phyloP scores from a whole-genome alignment of 129 eudicot genomes.

The Flaveria trinervia region DNA sequence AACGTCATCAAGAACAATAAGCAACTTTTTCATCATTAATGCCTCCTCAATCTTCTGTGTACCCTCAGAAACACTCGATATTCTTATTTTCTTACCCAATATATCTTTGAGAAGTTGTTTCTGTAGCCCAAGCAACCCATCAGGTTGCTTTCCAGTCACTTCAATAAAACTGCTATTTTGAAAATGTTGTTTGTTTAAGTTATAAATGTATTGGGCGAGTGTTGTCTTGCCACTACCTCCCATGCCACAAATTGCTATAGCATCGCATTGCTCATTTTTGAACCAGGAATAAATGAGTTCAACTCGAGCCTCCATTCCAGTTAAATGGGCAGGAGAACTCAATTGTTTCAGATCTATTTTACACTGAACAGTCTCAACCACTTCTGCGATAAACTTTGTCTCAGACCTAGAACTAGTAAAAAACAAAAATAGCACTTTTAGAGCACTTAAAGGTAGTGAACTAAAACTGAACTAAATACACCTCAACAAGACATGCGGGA shows the following conservation, averaged over 20 bases:
- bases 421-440: neutral
- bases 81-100: neutral
- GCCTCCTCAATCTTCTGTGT: constrained; percentile 1
- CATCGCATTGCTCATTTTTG: neutral
- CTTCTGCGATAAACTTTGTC: constrained; percentile 14
- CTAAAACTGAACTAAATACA: no score
- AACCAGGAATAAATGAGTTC: constrained; percentile 12
- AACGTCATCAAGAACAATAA: constrained; percentile 27
- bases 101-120: constrained; percentile 19
- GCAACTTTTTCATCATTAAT: constrained; percentile 5
- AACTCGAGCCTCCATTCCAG: constrained; percentile 21
- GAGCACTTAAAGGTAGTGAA: neutral
- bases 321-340: constrained; percentile 7
- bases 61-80: constrained; percentile 14
- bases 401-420: constrained; percentile 11
- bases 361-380: neutral
- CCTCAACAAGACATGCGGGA: no score
- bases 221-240: constrained; percentile 29
- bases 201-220: constrained; percentile 23
- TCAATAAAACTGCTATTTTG: constrained; percentile 2
- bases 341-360: neutral
- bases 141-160: constrained; percentile 16
- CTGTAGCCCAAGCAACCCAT: constrained; percentile 21
- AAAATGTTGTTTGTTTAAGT: constrained; percentile 17
- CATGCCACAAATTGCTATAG: constrained; percentile 23